Conservation (phyloP, 768 basidiomycete genomes). For the Russula abietina region DNA sequence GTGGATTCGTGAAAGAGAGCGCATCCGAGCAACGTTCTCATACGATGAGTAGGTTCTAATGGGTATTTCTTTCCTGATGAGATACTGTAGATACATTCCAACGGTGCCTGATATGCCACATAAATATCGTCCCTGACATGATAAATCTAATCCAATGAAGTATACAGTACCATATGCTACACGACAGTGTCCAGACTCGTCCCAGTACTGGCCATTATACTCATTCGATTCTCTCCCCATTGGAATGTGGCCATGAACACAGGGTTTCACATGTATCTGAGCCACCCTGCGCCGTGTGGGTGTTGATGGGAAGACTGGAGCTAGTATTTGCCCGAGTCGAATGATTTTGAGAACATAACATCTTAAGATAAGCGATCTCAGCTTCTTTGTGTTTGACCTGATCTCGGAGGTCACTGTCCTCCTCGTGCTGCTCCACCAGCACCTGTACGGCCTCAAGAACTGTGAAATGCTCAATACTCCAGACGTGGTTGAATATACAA, state of each 20-base stretch:
- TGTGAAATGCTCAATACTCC: background rate
- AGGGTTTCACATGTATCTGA: background rate
- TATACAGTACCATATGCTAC: background rate
- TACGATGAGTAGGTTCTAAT: background rate
- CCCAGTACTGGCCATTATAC: background rate
- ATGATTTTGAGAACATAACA: too few relatives aligned
- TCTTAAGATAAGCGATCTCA: background rate
- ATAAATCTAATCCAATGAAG: too few relatives aligned
- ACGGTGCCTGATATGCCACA: too few relatives aligned
- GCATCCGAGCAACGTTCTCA: background rate
- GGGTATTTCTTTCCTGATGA: too few relatives aligned
- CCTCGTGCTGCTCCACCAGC: background rate
- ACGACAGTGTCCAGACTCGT: background rate
- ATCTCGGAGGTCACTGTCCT: too few relatives aligned
- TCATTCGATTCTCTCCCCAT: background rate
- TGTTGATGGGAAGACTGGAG: too few relatives aligned
- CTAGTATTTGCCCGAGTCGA: too few relatives aligned
- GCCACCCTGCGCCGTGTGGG: too few relatives aligned
- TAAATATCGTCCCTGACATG: too few relatives aligned
- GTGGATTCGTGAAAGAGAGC: background rate
- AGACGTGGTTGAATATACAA: background rate
- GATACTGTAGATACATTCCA: too few relatives aligned
- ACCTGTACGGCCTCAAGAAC: background rate
- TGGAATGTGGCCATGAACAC: background rate
- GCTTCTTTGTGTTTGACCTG: background rate